A percentile compares a stretch with the other conserved stretches of the same genome.
Conservation (phyloP, 495 filamentous ascomycete genomes). For the Aeminium ludgeri region DNA sequence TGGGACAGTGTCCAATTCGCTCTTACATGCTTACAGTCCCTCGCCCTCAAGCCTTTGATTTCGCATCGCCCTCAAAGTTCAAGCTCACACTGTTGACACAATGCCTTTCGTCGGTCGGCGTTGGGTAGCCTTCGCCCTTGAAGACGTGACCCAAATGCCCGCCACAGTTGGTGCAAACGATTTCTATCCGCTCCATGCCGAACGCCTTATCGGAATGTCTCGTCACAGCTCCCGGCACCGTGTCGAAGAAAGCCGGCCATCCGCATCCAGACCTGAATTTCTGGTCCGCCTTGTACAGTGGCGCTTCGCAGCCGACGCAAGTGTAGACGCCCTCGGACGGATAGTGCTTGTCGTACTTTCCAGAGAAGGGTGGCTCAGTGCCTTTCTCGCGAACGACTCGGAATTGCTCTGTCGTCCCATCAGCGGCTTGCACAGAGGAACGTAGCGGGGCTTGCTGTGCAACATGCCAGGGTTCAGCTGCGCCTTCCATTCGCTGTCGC, state of each 20-base stretch:
- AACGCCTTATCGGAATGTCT: constrained; percentile 56
- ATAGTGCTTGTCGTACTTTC: constrained; percentile 75
- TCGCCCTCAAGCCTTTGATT: constrained; percentile 1
- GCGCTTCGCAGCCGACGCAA: constrained; percentile 72
- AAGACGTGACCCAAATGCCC: constrained; percentile 96
- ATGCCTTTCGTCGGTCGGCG: constrained; percentile 88
- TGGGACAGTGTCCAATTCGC: too few relatives aligned
- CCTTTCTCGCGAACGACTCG: constrained; percentile 78
- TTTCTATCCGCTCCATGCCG: constrained; percentile 82
- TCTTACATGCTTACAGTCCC: too few relatives aligned
- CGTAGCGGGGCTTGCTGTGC: neutral
- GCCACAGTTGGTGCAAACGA: constrained; percentile 82
- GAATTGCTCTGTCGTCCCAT: constrained; percentile 59
- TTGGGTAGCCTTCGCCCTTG: constrained; percentile 81
- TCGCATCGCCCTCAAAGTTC: constrained; percentile 38
- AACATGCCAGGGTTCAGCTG: constrained; percentile 54
- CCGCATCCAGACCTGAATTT: constrained; percentile 96
- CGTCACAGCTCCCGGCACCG: constrained; percentile 48
- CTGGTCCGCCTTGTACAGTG: constrained; percentile 74
- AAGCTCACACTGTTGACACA: constrained; percentile 92
- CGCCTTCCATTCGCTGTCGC: constrained; percentile 71
- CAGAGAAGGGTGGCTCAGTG: constrained; percentile 64
- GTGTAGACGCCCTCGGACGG: constrained; percentile 58
- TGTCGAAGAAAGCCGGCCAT: constrained; percentile 4
- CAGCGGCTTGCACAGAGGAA: neutral